phyloP scores from a whole-genome alignment of 1,284 basidiomycete species.

The Malassezia sympodialis region DNA sequence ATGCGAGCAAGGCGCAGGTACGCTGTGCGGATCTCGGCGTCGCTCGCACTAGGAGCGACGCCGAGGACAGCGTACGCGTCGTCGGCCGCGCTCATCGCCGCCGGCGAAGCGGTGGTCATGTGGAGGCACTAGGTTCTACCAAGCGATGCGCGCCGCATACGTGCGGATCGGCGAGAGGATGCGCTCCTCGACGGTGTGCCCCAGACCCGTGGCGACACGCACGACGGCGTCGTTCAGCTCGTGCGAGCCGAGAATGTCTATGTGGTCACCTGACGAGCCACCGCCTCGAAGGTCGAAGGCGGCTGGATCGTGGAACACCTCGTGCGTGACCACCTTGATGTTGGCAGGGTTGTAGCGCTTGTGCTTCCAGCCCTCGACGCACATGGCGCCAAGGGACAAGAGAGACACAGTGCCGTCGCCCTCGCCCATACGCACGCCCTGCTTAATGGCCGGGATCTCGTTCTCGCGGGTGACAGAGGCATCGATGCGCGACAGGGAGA shows the following conservation, averaged over 20 bases:
- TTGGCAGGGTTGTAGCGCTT: slow-evolving; percentile 86
- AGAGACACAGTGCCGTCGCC: slow-evolving; percentile 92
- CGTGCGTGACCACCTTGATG: slow-evolving; percentile 65
- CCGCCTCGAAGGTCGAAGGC: slow-evolving; percentile 71
- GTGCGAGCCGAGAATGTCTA: slow-evolving; percentile 83
- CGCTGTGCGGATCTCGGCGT: slow-evolving; percentile 7
- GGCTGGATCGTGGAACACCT: slow-evolving; percentile 77
- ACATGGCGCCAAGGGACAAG: slow-evolving; percentile 85
- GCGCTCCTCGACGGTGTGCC: slow-evolving; percentile 52
- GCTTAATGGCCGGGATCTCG: slow-evolving; percentile 26
- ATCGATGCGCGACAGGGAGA: slow-evolving; percentile 8
- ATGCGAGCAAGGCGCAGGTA: slow-evolving; percentile 10
- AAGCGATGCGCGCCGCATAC: slow-evolving; percentile 27
- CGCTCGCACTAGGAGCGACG: neutral
- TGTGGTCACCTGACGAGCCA: slow-evolving; percentile 57
- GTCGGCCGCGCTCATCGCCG: neutral
- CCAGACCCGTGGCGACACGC: slow-evolving; percentile 65
- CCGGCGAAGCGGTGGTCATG: neutral
- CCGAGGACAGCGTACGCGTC: slow-evolving; percentile 16
- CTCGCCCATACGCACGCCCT: slow-evolving; percentile 43
- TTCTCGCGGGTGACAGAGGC: slow-evolving; percentile 20
- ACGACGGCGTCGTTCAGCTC: slow-evolving; percentile 81
- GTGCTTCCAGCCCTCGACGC: slow-evolving; percentile 79
- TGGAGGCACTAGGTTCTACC: slow-evolving; percentile 13
- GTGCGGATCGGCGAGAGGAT: slow-evolving; percentile 66